Base-by-base conservation (phyloP, 108 stramenopile species). In the Mediolabrus comicus region DNA sequence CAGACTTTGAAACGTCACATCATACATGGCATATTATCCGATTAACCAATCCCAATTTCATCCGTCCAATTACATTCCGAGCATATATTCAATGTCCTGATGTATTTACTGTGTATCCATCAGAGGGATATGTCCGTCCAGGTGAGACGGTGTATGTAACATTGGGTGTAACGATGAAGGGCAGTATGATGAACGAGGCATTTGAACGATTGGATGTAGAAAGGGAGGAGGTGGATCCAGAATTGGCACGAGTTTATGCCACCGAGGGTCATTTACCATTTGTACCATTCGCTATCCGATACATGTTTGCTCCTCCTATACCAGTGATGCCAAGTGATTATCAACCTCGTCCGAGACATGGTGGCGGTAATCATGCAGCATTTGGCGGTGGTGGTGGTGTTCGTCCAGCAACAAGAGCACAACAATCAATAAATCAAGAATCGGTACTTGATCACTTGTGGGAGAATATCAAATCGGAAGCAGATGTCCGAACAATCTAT, bases 11-110 rank as follows among this genome's bases (percentile, higher is more conserved):
- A 56, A 80, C 83, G 6, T 69, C 84, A 12, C 17, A 72, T 46
- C 89, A 90, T 59, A 73, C 84, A 28, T 90, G 89, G 89, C 86
- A 90, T 64, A 22, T 84, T 9, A 59, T 66, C 30, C 85, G 81
- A 19, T 65, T 90, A 19, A 73, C 83, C 11, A 90, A 90, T 83
- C 86, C 89, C 10, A 79, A 84, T 53, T 80, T 66, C 61, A 34
- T 74, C 13, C 79, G 74, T 10, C 85, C 86, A 13, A 63, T 90
- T 28, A 68, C 70, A 16, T 90, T 80, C 57, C 65, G 80, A 33
- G 77, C 84, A 19, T 83, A 69, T 17, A 69, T 87, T 33, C 83
- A 84, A 71, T 82, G 88, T 22, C 64, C 81, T 0, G 86, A 90
- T 58, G 83, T 77, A 34, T 90, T 90, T 62, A 80, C 83, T 1